A percentile compares a stretch with the other conserved stretches of the same genome.
These are phyloP conservation scores for Rhizopogon vulgaris DNA, from an alignment of 768 basidiomycete species.

Conservation along the genomic window DNA sequence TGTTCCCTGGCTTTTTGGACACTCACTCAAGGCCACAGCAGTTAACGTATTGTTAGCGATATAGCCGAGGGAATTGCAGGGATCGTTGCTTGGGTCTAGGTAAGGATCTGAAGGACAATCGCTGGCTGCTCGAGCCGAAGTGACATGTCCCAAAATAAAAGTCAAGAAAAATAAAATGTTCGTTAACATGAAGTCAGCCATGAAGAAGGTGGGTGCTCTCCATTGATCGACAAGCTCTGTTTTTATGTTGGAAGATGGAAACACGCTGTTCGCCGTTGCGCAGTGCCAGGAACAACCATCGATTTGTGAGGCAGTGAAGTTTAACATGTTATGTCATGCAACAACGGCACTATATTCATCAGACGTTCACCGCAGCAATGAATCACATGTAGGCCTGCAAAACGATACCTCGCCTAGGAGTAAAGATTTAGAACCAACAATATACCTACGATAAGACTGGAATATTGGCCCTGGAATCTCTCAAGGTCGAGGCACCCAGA, in stretches of 20 bases:
- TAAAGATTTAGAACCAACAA: not conserved
- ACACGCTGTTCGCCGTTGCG: not conserved
- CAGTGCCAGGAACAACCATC: not conserved
- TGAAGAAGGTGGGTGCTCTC: not conserved
- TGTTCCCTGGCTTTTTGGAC: not conserved
- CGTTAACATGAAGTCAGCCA: not conserved
- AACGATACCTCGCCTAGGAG: not conserved
- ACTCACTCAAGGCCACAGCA: slow-evolving; percentile 41
- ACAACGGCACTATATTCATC: not conserved
- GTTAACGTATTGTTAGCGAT: slow-evolving; percentile 51
- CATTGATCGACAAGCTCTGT: not conserved
- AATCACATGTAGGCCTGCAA: not conserved
- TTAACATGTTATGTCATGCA: too few species aligned
- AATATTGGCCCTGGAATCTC: not conserved
- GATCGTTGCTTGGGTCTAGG: slow-evolving; percentile 45
- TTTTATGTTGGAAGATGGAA: not conserved
- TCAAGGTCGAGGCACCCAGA: slow-evolving; percentile 52
- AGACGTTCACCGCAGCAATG: not conserved
- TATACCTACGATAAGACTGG: not conserved
- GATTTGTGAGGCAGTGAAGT: not conserved
- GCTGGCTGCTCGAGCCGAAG: not conserved
- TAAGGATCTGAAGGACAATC: slow-evolving; percentile 33
- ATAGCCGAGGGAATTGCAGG: slow-evolving; percentile 47
- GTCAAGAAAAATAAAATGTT: not conserved
- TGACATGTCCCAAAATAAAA: not conserved